Percentiles rank a stretch among this genome's conserved stretches.
These are phyloP conservation scores for Silene uniflora DNA, from an alignment of 148 eudicot species.

Conservation along the genomic window DNA sequence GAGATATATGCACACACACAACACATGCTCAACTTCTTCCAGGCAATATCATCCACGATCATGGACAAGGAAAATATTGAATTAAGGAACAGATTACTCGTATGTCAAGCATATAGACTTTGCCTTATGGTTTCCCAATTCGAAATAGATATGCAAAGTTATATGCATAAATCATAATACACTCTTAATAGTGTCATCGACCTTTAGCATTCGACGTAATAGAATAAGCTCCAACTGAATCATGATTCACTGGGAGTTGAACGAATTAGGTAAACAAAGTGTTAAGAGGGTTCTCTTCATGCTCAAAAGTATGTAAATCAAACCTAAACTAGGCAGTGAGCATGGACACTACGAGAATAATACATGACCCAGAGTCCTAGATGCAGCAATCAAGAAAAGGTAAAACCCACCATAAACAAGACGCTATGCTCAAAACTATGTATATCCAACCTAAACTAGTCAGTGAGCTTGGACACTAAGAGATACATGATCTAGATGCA, in stretches of 20 bases:
- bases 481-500: neutral
- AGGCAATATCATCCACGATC: neutral
- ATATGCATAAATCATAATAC: neutral
- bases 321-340: slow-evolving; percentile 4
- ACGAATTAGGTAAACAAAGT: neutral
- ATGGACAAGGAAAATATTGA: neutral
- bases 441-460: neutral
- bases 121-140: neutral
- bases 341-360: neutral
- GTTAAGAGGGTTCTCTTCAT: neutral
- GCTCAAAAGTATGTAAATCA: neutral
- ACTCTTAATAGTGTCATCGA: neutral
- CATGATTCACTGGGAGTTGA: neutral
- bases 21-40: neutral
- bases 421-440: neutral
- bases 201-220: neutral
- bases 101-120: neutral
- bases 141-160: neutral
- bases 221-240: neutral
- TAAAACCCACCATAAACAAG: neutral
- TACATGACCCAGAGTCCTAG: neutral
- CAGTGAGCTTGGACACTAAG: neutral
- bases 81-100: neutral
- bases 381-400: neutral
- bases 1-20: neutral